phyloP scores from a whole-genome alignment of 139 green algal genomes.

The Parachlorella kessleri region DNA sequence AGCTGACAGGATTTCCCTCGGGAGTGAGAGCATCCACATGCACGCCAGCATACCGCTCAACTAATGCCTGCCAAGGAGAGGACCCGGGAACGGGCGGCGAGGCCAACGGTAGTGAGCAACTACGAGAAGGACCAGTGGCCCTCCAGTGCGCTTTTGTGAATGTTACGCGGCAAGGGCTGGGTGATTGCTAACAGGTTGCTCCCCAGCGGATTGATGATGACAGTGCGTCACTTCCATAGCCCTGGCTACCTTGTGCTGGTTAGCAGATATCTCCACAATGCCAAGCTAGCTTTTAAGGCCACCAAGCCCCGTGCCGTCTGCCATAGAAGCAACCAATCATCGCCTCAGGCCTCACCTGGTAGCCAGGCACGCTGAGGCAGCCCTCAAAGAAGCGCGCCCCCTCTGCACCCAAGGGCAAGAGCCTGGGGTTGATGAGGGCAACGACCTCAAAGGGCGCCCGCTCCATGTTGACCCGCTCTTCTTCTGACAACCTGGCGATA shows the following conservation, averaged over 20 bases:
- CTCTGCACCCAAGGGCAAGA: neutral
- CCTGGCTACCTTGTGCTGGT: too few species aligned
- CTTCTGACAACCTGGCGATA: neutral
- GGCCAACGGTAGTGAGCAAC: neutral
- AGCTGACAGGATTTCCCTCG: slow-evolving; percentile 5
- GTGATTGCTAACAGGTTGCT: neutral
- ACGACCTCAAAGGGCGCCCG: slow-evolving; percentile 18
- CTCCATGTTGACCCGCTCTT: slow-evolving; percentile 4
- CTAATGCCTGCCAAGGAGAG: slow-evolving; percentile 7
- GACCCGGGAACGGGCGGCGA: too few species aligned
- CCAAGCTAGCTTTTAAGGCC: neutral
- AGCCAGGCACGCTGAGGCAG: slow-evolving; percentile 35
- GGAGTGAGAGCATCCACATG: slow-evolving; percentile 20
- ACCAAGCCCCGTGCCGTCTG: neutral
- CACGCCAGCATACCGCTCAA: slow-evolving; percentile 24
- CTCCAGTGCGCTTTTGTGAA: neutral
- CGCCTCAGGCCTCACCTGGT: slow-evolving; percentile 25
- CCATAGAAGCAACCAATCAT: neutral
- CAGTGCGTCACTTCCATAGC: neutral
- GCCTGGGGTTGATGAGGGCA: slow-evolving; percentile 25
- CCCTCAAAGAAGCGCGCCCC: slow-evolving; percentile 38
- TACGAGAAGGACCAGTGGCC: neutral
- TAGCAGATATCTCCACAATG: too few species aligned
- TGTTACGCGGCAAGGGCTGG: neutral
- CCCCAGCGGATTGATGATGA: neutral